Conservation (phyloP, 495 filamentous ascomycete genomes). For the Daldinia caldariorum region DNA sequence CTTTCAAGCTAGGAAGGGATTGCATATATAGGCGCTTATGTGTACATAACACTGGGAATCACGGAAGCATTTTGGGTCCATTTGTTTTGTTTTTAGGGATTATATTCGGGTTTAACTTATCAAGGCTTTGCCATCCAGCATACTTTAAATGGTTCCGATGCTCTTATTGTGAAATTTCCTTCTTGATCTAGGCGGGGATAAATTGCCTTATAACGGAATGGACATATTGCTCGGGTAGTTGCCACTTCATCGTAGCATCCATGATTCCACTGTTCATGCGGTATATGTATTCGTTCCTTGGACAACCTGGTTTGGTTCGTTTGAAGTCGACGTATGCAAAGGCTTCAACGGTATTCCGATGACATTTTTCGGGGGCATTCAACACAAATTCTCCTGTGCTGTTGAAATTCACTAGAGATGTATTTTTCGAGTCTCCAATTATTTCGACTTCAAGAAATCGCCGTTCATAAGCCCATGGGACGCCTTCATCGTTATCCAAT, state of each 20-base stretch:
- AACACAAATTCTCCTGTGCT: not conserved
- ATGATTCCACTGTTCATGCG: conserved; percentile 53
- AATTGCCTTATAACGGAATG: conserved; percentile 29
- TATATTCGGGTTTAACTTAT: conserved; percentile 7
- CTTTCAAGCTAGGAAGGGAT: not conserved
- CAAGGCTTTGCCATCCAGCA: not conserved
- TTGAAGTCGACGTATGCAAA: conserved; percentile 55
- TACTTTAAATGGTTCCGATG: not conserved
- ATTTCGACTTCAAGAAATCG: conserved; percentile 40
- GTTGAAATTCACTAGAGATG: not conserved
- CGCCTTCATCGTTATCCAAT: conserved; percentile 52
- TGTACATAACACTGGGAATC: conserved; percentile 7
- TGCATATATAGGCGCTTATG: conserved; percentile 8
- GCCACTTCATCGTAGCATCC: conserved; percentile 49
- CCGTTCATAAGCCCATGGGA: conserved; percentile 52
- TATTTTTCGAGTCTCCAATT: conserved; percentile 1
- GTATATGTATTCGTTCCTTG: conserved; percentile 49
- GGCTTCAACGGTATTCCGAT: conserved; percentile 31
- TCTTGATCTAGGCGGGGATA: conserved; percentile 9
- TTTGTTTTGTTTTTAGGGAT: not conserved
- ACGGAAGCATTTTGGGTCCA: not conserved
- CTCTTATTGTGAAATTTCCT: not conserved
- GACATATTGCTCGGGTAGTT: conserved; percentile 49
- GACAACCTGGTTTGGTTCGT: conserved; percentile 25
- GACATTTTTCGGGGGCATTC: not conserved